A percentile compares a stretch with the other conserved stretches of the same genome.
Evolutionary conservation across 2,329 filamentous ascomycete species (phyloP).

Genomic region (Fusarium dlaminii): DNA sequence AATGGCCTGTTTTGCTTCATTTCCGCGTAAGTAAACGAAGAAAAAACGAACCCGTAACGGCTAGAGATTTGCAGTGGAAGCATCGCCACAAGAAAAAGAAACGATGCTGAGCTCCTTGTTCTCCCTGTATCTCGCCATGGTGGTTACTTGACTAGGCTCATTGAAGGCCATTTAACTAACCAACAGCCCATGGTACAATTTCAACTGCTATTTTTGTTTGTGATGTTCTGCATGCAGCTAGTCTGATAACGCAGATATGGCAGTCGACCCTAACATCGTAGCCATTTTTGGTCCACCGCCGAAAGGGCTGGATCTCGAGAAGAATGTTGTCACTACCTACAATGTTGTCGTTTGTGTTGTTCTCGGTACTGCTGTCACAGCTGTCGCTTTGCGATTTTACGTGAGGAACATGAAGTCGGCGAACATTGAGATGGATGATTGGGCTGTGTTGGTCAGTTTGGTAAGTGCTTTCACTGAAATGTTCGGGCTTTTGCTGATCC

Average conservation of each 20-base stretch:
- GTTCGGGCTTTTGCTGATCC: rapidly evolving
- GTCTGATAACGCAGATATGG: not conserved
- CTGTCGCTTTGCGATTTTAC: slow-evolving; percentile 4
- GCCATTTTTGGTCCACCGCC: slow-evolving; percentile 15
- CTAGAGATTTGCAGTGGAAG: not conserved
- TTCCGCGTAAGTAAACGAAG: not conserved
- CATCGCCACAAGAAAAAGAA: not conserved
- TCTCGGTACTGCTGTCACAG: not conserved
- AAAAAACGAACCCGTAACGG: not conserved
- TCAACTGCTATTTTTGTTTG: not conserved
- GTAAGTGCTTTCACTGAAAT: not conserved
- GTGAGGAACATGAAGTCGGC: slow-evolving; percentile 20
- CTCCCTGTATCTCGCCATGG: not conserved
- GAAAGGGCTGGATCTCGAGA: not conserved
- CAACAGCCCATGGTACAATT: not conserved
- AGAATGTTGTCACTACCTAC: not conserved
- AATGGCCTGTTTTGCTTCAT: slow-evolving; percentile 7
- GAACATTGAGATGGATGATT: slow-evolving; percentile 5
- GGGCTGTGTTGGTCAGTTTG: slow-evolving; percentile 5
- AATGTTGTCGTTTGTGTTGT: slow-evolving; percentile 5
- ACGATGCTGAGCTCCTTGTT: not conserved
- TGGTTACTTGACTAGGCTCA: not conserved
- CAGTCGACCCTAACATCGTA: slow-evolving; percentile 1
- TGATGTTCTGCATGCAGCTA: not conserved
- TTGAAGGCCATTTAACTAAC: not conserved